Percentiles rank a stretch among this genome's conserved stretches.
phyloP scores from a whole-genome alignment of 495 filamentous ascomycete species.

The Bombardia bombarda region DNA sequence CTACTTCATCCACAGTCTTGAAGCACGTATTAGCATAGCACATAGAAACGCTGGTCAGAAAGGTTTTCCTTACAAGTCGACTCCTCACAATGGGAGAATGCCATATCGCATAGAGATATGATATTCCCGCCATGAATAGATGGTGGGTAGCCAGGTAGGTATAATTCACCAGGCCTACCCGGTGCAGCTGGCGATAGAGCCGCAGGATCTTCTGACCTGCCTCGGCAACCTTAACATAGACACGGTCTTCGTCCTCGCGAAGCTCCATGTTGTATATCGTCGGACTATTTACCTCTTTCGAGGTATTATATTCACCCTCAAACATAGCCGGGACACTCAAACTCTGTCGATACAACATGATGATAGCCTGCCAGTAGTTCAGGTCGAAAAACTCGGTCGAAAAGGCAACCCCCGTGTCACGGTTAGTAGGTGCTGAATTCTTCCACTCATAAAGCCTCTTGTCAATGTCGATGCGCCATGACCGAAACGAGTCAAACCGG shows the following conservation, averaged over 20 bases:
- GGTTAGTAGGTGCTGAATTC: constrained; percentile 63
- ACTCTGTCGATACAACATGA: constrained; percentile 91
- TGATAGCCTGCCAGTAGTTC: constrained; percentile 98
- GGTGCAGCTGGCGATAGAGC: constrained; percentile 83
- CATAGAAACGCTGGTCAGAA: background rate
- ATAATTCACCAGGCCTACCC: constrained; percentile 84
- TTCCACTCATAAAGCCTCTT: constrained; percentile 81
- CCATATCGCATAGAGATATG: constrained; percentile 96
- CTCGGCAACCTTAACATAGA: constrained; percentile 90
- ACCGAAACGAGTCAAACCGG: constrained; percentile 75
- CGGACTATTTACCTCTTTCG: constrained; percentile 47
- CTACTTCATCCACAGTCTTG: constrained; percentile 87
- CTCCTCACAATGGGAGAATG: constrained; percentile 83
- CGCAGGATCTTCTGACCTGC: constrained; percentile 88
- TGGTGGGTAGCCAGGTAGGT: constrained; percentile 96
- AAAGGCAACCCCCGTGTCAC: constrained; percentile 79
- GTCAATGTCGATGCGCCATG: constrained; percentile 86
- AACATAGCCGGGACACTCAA: constrained; percentile 79
- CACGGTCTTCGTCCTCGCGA: constrained; percentile 80
- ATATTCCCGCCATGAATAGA: constrained; percentile 95
- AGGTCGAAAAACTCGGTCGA: constrained; percentile 79
- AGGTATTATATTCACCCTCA: constrained; percentile 66
- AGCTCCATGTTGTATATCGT: constrained; percentile 39
- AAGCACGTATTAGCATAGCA: background rate
- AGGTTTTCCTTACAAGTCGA: constrained; percentile 54